A percentile compares a stretch with the other conserved stretches of the same genome.
phyloP scores from a whole-genome alignment of 768 basidiomycete species.

The Daedaleopsis sinensis region DNA sequence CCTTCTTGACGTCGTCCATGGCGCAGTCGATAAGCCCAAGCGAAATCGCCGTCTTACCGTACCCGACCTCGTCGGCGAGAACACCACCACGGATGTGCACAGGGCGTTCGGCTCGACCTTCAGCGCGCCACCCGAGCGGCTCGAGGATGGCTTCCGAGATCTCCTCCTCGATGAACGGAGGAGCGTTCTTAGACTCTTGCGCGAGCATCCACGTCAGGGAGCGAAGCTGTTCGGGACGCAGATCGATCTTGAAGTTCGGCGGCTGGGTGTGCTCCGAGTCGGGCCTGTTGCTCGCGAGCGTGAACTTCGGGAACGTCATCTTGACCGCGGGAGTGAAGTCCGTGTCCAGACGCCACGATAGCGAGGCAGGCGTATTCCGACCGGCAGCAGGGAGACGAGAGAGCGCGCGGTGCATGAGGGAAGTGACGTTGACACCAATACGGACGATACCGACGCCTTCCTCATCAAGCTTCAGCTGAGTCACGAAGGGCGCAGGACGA shows the following conservation, averaged over 20 bases:
- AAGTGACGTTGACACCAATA: slow-evolving; percentile 86
- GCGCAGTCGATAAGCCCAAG: slow-evolving; percentile 85
- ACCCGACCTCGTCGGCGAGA: slow-evolving; percentile 94
- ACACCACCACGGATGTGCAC: slow-evolving; percentile 85
- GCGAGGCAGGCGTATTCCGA: slow-evolving; percentile 45
- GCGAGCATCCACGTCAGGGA: slow-evolving; percentile 92
- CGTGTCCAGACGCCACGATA: slow-evolving; percentile 85
- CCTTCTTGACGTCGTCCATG: slow-evolving; percentile 54
- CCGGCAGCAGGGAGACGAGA: slow-evolving; percentile 67
- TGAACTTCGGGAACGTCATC: slow-evolving; percentile 63
- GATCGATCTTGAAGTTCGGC: slow-evolving; percentile 70
- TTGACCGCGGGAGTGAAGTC: slow-evolving; percentile 70
- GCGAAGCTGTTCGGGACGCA: slow-evolving; percentile 86
- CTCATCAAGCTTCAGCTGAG: slow-evolving; percentile 73
- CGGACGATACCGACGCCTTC: slow-evolving; percentile 69
- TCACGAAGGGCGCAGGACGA: slow-evolving; percentile 84
- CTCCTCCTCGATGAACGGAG: slow-evolving; percentile 90
- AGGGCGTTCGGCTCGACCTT: slow-evolving; percentile 82
- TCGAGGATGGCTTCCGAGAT: slow-evolving; percentile 88
- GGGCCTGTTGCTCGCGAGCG: slow-evolving; percentile 71
- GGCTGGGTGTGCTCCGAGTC: slow-evolving; percentile 78
- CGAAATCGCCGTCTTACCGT: slow-evolving; percentile 96
- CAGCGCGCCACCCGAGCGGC: slow-evolving; percentile 92
- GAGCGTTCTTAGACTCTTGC: slow-evolving; percentile 65
- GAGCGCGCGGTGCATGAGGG: slow-evolving; percentile 84